Percentiles rank a stretch among this genome's conserved stretches.
phyloP scores from a whole-genome alignment of 495 filamentous ascomycete genomes.

The Hypoxylon perforatum region DNA sequence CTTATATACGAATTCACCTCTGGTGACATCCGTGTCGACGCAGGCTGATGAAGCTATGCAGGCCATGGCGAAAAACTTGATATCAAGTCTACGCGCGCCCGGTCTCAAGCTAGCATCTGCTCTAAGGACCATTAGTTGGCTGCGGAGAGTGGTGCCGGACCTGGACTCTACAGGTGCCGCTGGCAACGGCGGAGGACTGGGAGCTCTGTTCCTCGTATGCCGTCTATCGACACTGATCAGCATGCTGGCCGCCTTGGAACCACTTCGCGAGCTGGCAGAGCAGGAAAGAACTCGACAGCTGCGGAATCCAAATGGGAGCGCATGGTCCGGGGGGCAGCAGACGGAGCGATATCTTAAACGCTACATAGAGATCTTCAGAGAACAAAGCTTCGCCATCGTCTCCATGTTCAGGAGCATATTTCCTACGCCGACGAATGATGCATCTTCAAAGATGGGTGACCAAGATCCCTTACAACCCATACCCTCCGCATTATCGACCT shows the following conservation, averaged over 20 bases:
- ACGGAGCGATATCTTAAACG: conserved; percentile 94
- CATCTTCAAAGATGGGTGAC: conserved; percentile 32
- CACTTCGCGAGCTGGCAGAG: conserved; percentile 87
- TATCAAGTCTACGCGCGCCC: conserved; percentile 77
- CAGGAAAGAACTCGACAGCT: conserved; percentile 73
- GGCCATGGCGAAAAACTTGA: conserved; percentile 86
- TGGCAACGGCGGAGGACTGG: conserved; percentile 64
- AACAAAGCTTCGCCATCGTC: conserved; percentile 95
- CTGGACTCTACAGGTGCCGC: conserved; percentile 64
- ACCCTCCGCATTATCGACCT: conserved; percentile 82
- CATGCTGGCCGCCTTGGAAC: conserved; percentile 86
- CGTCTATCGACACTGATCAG: conserved; percentile 80
- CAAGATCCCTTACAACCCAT: conserved; percentile 73
- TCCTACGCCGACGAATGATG: conserved; percentile 58
- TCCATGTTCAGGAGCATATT: conserved; percentile 94
- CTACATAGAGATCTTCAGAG: conserved; percentile 97
- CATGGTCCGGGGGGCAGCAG: conserved; percentile 86
- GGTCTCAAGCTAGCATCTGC: conserved; percentile 89
- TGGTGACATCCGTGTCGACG: conserved; percentile 75
- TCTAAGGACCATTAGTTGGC: conserved; percentile 91
- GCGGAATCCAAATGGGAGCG: conserved; percentile 41
- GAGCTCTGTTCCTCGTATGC: conserved; percentile 88
- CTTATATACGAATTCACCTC: conserved; percentile 80
- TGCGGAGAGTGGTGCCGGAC: conserved; percentile 87
- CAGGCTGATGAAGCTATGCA: conserved; percentile 92